Evolutionary conservation across 345 rosid species (phyloP).

Genomic region (Noccaea caerulescens): DNA sequence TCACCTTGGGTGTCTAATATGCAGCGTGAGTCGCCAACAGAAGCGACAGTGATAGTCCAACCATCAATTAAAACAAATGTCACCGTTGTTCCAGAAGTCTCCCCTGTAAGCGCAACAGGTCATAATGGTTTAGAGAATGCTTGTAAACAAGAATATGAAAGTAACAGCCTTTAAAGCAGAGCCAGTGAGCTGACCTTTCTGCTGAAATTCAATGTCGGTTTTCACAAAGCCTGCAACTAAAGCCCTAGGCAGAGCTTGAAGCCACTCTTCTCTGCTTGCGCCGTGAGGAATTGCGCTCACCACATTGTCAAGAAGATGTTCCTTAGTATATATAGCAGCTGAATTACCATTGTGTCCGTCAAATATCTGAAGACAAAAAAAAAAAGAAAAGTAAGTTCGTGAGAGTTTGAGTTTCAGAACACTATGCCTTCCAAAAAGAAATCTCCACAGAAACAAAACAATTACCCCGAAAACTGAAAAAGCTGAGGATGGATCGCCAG

Average conservation of each 20-base stretch:
- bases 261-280: conserved; percentile 86
- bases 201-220: conserved; percentile 98
- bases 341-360: conserved; percentile 99
- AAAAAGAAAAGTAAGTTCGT: conserved; percentile 15
- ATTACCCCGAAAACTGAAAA: conserved; percentile 98
- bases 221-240: conserved; percentile 98
- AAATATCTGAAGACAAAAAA: conserved; percentile 63
- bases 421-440: not conserved
- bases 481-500: conserved; percentile 73
- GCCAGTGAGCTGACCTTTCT: conserved; percentile 58
- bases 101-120: conserved; percentile 62
- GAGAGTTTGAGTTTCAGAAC: not conserved
- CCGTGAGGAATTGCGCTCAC: conserved; percentile 91
- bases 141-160: not conserved
- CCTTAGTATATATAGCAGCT: conserved; percentile 95
- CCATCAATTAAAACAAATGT: conserved; percentile 96
- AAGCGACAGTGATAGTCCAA: conserved; percentile 98
- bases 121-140: conserved; percentile 34
- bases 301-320: conserved; percentile 74
- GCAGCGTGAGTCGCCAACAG: conserved; percentile 99
- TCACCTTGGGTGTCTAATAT: conserved; percentile 97
- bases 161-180: not conserved
- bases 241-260: conserved; percentile 97
- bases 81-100: conserved; percentile 98
- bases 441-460: not conserved